Evolutionary conservation across 176 grass and related monocot species (phyloP), one percentile per base, ranked within the genome.

Genomic region (Lolium perenne): DNA sequence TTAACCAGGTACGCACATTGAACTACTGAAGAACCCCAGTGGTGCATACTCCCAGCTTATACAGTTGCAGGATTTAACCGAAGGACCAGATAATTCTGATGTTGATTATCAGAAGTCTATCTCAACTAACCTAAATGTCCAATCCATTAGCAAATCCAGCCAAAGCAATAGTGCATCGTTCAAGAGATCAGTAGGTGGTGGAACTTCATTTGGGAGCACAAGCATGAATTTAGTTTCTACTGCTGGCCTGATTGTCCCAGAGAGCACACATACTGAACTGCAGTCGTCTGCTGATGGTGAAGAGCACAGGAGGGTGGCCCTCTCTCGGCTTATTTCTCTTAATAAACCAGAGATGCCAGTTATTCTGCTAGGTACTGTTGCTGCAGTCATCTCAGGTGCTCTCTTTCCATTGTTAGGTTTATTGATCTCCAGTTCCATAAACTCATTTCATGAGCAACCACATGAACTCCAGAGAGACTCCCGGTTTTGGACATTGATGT

Each of bases 401-500:
- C 21, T 90, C 8, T 90, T 93, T 22, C 91, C 91, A 65, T n/a
- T 93, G 12, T 87, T 93, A 62, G 81, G 84, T 54, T 54, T 90
- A 10, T 76, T 93, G 60, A 84, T 93, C 21, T 93, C 91, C 50
- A 93, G 87, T 72, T 65, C 91, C 13, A 93, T 90, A 76, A 93
- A 93, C 59, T 55, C 68, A 15, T 92, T 93, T 79, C 87, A 87
- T 48, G 80, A 90, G 63, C 84, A 80, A 45, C 75, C 61, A 81
- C 65, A 87, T 78, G 59, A 90, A 78, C 75, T 90, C 17, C 55
- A 43, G 51, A 93, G 87, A 76, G 51, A 90, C 85, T 65, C 91
- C 23, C 86, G 88, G 55, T 93, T 93, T 70, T 93, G 91, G 91
- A 81, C 91, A 76, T 78, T 86, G 47, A 93, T 93, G 84, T 93